Evolutionary conservation across 495 filamentous ascomycete genomes (phyloP).

Genomic region (Aspergillus avenaceus): DNA sequence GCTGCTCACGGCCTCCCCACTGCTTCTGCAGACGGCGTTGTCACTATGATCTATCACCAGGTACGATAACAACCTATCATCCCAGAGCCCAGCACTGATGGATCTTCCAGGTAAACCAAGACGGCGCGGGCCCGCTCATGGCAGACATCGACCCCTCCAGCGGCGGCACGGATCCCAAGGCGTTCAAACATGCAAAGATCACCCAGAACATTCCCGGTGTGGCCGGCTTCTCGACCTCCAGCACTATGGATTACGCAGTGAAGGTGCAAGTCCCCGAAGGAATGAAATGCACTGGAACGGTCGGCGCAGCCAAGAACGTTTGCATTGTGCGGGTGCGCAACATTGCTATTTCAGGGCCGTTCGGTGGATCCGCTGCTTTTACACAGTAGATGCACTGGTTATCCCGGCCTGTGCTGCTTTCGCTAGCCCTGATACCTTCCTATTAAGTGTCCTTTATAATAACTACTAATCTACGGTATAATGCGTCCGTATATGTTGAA

Average conservation of each 20-base stretch:
- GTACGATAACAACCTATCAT: not conserved
- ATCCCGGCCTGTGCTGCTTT: not conserved
- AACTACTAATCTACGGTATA: too few species aligned
- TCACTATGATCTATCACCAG: slow-evolving; percentile 35
- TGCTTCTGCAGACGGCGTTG: slow-evolving; percentile 47
- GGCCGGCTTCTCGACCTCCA: slow-evolving; percentile 10
- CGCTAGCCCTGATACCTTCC: not conserved
- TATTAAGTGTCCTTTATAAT: too few species aligned
- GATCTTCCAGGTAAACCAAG: slow-evolving; percentile 31
- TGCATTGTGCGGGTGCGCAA: slow-evolving; percentile 58
- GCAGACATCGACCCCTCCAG: slow-evolving; percentile 43
- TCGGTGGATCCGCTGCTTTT: slow-evolving; percentile 50
- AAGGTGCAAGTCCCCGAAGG: slow-evolving; percentile 56
- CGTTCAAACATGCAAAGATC: slow-evolving; percentile 52
- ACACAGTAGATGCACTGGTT: slow-evolving; percentile 6
- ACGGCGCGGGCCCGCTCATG: slow-evolving; percentile 31
- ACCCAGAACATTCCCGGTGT: slow-evolving; percentile 54
- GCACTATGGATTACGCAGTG: slow-evolving; percentile 22
- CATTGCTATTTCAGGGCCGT: slow-evolving; percentile 52
- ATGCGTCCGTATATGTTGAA: too few species aligned
- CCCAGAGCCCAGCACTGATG: not conserved
- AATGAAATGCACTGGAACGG: slow-evolving; percentile 55
- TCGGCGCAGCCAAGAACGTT: slow-evolving; percentile 48
- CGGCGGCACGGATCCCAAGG: slow-evolving; percentile 47
- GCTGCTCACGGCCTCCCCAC: slow-evolving; percentile 46